These are phyloP conservation scores for Aquilaria sinensis DNA, from an alignment of 345 rosid genomes.

Conservation along the genomic window DNA sequence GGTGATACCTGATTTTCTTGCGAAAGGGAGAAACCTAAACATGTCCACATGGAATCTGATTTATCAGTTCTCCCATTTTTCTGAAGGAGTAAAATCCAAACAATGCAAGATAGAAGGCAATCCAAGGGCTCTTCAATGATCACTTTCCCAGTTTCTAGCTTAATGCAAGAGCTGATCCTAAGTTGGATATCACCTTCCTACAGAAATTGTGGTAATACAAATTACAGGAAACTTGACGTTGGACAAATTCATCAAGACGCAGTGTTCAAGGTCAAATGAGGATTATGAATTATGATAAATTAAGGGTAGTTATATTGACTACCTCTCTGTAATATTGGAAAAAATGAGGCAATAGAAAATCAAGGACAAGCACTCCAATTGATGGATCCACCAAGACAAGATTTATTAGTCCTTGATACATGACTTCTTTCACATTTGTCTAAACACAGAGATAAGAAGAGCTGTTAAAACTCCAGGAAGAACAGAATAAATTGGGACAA, in stretches of 20 bases:
- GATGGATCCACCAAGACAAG: conserved; percentile 66
- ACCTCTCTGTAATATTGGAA: conserved; percentile 67
- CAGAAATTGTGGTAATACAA: conserved; percentile 12
- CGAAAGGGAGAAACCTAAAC: conserved; percentile 81
- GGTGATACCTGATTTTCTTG: conserved; percentile 70
- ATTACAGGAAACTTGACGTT: neutral
- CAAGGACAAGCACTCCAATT: conserved; percentile 46
- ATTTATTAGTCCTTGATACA: conserved; percentile 70
- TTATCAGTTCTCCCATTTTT: conserved; percentile 34
- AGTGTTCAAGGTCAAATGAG: conserved; percentile 4
- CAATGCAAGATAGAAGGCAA: conserved; percentile 62
- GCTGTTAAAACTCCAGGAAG: conserved; percentile 13
- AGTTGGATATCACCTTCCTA: conserved; percentile 58
- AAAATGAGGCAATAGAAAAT: conserved; percentile 82
- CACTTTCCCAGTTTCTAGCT: conserved; percentile 40
- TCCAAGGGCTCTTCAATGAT: conserved; percentile 69
- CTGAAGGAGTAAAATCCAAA: conserved; percentile 71
- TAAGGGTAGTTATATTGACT: conserved; percentile 3
- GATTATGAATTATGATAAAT: no score
- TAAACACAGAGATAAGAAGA: conserved; percentile 23
- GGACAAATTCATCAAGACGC: neutral
- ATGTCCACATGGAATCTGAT: conserved; percentile 44
- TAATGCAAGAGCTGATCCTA: conserved; percentile 46
- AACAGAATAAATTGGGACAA: conserved; percentile 10
- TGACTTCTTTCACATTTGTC: conserved; percentile 58